phyloP scores from a whole-genome alignment of 2,329 filamentous ascomycete species.

The Cercospora zeae-maydis region DNA sequence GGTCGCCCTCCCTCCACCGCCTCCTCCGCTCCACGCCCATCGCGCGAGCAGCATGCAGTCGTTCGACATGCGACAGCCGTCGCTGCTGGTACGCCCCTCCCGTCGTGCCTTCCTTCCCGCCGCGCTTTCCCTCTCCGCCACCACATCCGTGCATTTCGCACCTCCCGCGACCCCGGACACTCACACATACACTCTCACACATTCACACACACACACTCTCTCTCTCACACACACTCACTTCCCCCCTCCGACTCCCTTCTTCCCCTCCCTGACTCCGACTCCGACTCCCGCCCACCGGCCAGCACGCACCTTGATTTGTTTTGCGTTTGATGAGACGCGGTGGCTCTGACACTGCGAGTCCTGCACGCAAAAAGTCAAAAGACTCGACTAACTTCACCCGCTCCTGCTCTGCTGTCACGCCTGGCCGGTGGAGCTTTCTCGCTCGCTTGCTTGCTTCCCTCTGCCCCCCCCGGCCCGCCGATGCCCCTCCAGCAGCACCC shows the following conservation, averaged over 20 bases:
- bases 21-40: conserved; percentile 9
- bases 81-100: conserved; percentile 14
- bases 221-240: too few relatives aligned
- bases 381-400: neutral
- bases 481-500: conserved; percentile 10
- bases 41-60: conserved; percentile 20
- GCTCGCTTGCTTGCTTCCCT: conserved; percentile 14
- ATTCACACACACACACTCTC: neutral
- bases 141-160: neutral
- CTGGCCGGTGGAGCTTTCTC: neutral
- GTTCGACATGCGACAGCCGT: conserved; percentile 16
- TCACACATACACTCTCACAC: too few relatives aligned
- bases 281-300: conserved; percentile 13
- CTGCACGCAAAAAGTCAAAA: conserved; percentile 25
- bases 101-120: neutral
- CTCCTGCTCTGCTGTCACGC: conserved; percentile 6
- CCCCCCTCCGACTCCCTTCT: neutral
- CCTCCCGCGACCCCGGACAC: neutral
- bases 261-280: neutral
- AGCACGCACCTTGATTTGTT: conserved; percentile 14
- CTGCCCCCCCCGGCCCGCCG: too few relatives aligned
- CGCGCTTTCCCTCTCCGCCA: neutral
- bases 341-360: conserved; percentile 14
- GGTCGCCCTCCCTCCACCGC: conserved; percentile 16
- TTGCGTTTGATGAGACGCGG: conserved; percentile 24